Evolutionary conservation across 768 basidiomycete species (phyloP).

Genomic region (Cyathus striatus): DNA sequence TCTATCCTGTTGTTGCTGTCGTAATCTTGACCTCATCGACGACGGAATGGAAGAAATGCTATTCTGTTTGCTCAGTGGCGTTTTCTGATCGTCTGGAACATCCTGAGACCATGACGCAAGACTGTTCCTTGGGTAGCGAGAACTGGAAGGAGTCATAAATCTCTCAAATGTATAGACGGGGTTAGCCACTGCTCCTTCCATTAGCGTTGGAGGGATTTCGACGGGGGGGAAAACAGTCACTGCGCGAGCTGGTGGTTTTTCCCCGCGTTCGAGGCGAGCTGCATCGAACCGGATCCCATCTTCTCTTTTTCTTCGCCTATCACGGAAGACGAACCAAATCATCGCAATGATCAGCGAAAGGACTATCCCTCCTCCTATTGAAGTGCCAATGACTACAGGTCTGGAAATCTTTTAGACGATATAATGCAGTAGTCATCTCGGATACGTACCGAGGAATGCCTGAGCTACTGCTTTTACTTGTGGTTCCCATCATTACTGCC

Average conservation of each 20-base stretch:
- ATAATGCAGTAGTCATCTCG: not conserved
- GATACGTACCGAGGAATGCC: not conserved
- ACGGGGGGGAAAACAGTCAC: constrained; percentile 5
- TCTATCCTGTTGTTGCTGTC: no score
- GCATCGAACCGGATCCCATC: constrained; percentile 4
- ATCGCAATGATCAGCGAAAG: constrained; percentile 35
- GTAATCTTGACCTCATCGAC: constrained; percentile 3
- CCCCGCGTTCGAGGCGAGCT: no score
- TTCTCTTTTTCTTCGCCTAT: constrained; percentile 20
- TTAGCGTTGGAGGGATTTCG: constrained; percentile 3
- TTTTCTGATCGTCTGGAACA: constrained; percentile 19
- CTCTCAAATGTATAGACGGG: constrained; percentile 28
- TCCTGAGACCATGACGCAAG: constrained; percentile 29
- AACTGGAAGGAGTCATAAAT: constrained; percentile 20
- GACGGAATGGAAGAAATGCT: constrained; percentile 4
- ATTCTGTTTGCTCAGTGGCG: constrained; percentile 1
- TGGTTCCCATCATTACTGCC: not conserved
- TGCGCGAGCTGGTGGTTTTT: no score
- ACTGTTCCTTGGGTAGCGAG: constrained; percentile 16
- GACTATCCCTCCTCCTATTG: constrained; percentile 34
- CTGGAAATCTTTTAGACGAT: constrained; percentile 16
- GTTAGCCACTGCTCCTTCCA: constrained; percentile 19
- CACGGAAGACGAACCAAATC: constrained; percentile 35
- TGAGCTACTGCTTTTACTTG: no score
- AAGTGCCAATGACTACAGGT: constrained; percentile 39